A percentile compares a stretch with the other conserved stretches of the same genome.
Conservation (phyloP, 129 eudicot species). For the Escallonia herrerae region DNA sequence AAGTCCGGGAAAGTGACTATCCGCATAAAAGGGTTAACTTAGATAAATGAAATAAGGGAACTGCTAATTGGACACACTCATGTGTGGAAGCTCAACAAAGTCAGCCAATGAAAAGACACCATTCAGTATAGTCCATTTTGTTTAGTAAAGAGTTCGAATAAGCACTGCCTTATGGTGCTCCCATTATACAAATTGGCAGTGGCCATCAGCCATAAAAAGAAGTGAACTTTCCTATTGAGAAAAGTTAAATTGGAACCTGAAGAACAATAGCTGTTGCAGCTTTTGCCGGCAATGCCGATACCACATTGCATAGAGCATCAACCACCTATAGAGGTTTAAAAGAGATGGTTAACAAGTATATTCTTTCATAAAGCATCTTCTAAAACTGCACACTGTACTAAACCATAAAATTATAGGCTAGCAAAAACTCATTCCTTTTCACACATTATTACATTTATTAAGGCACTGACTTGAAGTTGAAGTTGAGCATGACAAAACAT, state of each 20-base stretch:
- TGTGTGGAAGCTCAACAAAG: not conserved
- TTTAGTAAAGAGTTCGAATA: no score
- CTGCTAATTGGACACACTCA: not conserved
- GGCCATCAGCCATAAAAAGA: no score
- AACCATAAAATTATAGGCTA: no score
- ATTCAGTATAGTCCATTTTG: no score
- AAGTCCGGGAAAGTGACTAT: constrained; percentile 13
- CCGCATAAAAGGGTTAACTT: not conserved
- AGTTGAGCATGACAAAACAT: no score
- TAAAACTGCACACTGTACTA: not conserved
- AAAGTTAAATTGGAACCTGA: constrained; percentile 55
- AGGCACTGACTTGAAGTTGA: no score
- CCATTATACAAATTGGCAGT: no score
- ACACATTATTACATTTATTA: no score
- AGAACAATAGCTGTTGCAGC: constrained; percentile 97
- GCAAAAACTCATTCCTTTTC: no score
- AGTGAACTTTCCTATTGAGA: not conserved
- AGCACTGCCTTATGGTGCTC: no score
- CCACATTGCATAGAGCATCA: constrained; percentile 97
- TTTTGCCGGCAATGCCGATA: constrained; percentile 88
- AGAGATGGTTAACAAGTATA: not conserved
- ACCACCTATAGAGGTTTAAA: constrained; percentile 55
- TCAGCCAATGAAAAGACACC: not conserved
- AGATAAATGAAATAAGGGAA: not conserved
- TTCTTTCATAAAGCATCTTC: not conserved